Conservation (phyloP, 371 early-diverging fungal genomes). For the Dentiscutata heterogama region DNA sequence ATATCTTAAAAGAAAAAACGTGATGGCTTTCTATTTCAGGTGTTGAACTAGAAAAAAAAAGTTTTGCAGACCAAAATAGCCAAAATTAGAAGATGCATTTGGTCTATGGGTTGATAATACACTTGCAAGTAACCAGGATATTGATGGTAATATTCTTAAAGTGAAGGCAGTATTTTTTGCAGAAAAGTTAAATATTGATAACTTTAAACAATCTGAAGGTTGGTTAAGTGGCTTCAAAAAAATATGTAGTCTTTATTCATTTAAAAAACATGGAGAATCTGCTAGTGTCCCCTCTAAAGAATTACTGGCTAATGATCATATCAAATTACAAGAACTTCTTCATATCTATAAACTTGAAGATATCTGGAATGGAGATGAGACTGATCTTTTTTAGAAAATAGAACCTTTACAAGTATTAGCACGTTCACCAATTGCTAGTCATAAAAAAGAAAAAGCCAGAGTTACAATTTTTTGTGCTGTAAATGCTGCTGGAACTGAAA, state of each 20-base stretch:
- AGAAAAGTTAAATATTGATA: not conserved
- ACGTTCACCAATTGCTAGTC: not conserved
- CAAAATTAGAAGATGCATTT: not conserved
- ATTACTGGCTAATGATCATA: not conserved
- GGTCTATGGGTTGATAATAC: conserved; percentile 20
- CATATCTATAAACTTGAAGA: not conserved
- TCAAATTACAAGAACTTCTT: not conserved
- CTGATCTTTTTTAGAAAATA: not conserved
- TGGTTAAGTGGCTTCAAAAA: conserved; percentile 31
- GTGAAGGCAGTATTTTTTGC: conserved; percentile 16
- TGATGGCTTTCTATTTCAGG: conserved; percentile 19
- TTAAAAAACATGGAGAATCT: conserved; percentile 20
- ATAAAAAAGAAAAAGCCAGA: conserved; percentile 10
- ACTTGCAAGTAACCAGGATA: not conserved
- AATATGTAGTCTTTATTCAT: not conserved
- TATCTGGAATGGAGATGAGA: conserved; percentile 29
- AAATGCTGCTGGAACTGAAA: conserved; percentile 13
- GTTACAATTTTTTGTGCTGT: not conserved
- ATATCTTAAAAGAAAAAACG: conserved; percentile 19
- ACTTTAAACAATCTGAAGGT: conserved; percentile 17
- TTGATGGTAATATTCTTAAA: conserved; percentile 32
- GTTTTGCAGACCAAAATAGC: too few relatives aligned
- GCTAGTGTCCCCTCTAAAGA: not conserved
- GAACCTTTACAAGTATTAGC: conserved; percentile 7
- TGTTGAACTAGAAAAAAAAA: not conserved